Conservation (phyloP, 208 protist genomes). For the Trypanosoma lewisi region DNA sequence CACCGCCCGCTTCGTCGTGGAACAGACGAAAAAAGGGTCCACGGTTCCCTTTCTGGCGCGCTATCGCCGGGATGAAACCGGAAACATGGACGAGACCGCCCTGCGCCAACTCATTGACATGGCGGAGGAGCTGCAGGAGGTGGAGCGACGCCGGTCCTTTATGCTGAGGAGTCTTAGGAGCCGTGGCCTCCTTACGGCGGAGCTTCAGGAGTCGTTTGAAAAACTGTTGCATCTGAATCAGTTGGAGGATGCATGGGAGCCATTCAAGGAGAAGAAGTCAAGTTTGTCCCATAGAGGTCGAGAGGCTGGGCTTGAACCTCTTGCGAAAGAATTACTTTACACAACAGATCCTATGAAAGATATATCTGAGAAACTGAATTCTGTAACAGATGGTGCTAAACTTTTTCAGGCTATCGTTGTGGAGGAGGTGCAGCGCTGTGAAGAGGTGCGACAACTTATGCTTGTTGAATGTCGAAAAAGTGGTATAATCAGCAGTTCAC, state of each 20-base stretch:
- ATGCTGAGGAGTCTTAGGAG: constrained; percentile 75
- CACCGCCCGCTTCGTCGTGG: constrained; percentile 52
- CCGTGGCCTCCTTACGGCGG: constrained; percentile 66
- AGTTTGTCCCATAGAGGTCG: constrained; percentile 71
- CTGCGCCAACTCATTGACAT: constrained; percentile 67
- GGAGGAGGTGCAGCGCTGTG: constrained; percentile 67
- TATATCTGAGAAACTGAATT: constrained; percentile 21
- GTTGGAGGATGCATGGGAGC: constrained; percentile 84
- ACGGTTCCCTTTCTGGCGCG: constrained; percentile 89
- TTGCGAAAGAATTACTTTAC: constrained; percentile 43
- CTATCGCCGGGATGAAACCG: constrained; percentile 80
- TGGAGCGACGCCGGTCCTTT: constrained; percentile 68
- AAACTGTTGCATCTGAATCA: constrained; percentile 65
- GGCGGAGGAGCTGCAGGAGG: constrained; percentile 60
- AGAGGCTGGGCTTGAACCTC: constrained; percentile 65
- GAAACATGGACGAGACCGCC: constrained; percentile 59
- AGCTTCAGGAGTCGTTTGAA: constrained; percentile 38
- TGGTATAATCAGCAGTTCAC: constrained; percentile 29
- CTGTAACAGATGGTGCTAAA: constrained; percentile 45
- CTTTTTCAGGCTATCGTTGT: constrained; percentile 60
- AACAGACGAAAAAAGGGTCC: constrained; percentile 60
- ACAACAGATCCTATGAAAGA: constrained; percentile 32
- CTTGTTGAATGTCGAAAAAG: constrained; percentile 39
- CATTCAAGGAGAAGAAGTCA: constrained; percentile 74
- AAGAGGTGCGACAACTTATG: constrained; percentile 38